Percentiles rank a stretch among this genome's conserved stretches.
Evolutionary conservation across 1,139 yeast genomes (phyloP).

Genomic region (Diutina ranongensis): DNA sequence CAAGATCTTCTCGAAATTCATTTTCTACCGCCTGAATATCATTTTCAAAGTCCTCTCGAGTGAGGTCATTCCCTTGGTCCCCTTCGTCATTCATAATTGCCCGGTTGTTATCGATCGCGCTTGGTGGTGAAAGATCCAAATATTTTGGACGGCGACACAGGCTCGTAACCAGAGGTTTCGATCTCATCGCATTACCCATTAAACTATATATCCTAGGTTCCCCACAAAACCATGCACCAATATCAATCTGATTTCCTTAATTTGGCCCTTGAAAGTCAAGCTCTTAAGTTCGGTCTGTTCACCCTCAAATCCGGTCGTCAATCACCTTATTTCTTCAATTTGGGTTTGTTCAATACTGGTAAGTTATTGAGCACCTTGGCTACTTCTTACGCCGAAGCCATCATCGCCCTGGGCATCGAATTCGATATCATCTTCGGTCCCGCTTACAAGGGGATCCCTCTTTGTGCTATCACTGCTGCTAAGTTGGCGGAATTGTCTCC

Average conservation of each 20-base stretch:
- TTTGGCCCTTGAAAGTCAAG: conserved; percentile 68
- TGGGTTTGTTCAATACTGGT: conserved; percentile 83
- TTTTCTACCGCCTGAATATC: background rate
- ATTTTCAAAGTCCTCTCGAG: background rate
- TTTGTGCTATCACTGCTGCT: conserved; percentile 86
- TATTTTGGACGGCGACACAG: no score
- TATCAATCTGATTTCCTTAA: conserved; percentile 64
- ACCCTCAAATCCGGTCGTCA: conserved; percentile 84
- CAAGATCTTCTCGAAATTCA: background rate
- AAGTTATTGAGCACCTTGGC: conserved; percentile 68
- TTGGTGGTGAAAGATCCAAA: no score
- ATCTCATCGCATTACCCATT: background rate
- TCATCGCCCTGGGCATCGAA: conserved; percentile 66
- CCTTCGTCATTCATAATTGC: background rate
- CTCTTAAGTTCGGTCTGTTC: conserved; percentile 78
- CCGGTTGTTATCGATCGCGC: no score
- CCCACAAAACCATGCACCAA: background rate
- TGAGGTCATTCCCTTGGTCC: background rate
- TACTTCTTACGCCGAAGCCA: conserved; percentile 79
- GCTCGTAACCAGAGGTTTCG: background rate
- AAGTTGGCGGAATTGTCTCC: conserved; percentile 86
- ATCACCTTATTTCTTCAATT: conserved; percentile 95
- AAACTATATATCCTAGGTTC: no score
- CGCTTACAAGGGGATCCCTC: conserved; percentile 94
- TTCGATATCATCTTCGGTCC: conserved; percentile 94